Evolutionary conservation across 768 basidiomycete genomes (phyloP).

Genomic region (Chalciporus pseudorubinellus): DNA sequence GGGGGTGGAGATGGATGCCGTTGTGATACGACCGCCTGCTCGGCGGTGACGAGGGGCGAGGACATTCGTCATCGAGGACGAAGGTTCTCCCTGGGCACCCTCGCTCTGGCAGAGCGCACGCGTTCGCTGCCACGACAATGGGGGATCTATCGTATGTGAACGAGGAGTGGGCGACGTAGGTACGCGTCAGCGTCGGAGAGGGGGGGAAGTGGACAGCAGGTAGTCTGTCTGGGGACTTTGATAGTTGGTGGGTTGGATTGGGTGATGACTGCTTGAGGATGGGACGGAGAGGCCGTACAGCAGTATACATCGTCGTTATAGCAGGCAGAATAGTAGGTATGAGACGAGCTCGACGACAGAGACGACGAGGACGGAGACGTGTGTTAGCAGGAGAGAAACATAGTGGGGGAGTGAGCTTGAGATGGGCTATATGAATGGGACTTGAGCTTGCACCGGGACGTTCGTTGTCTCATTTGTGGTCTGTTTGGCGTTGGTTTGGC

Average conservation of each 20-base stretch:
- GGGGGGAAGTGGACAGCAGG: constrained; percentile 53
- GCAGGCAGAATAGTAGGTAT: not conserved
- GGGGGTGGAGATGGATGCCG: constrained; percentile 46
- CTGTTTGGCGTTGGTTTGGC: constrained; percentile 10
- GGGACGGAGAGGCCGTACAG: constrained; percentile 40
- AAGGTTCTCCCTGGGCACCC: constrained; percentile 76
- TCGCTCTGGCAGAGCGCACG: constrained; percentile 74
- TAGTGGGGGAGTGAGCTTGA: not conserved
- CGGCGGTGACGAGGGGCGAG: constrained; percentile 12
- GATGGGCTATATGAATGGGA: constrained; percentile 5
- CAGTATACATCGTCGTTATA: constrained; percentile 9
- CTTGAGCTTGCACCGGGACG: not conserved
- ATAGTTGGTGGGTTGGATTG: constrained; percentile 6
- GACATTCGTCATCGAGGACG: constrained; percentile 40
- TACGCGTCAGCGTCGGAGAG: constrained; percentile 33
- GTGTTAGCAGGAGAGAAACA: constrained; percentile 14
- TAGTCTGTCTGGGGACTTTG: constrained; percentile 26
- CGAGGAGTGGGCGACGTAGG: constrained; percentile 42
- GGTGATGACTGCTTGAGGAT: constrained; percentile 49
- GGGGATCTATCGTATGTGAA: constrained; percentile 74
- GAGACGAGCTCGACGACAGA: not conserved
- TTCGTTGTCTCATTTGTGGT: constrained; percentile 18
- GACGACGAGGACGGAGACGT: constrained; percentile 5
- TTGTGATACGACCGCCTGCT: constrained; percentile 18
- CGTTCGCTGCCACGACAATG: constrained; percentile 68